Evolutionary conservation across 495 filamentous ascomycete species (phyloP), one percentile per base, ranked within the genome.

Genomic region (Penicillium bialowiezense): DNA sequence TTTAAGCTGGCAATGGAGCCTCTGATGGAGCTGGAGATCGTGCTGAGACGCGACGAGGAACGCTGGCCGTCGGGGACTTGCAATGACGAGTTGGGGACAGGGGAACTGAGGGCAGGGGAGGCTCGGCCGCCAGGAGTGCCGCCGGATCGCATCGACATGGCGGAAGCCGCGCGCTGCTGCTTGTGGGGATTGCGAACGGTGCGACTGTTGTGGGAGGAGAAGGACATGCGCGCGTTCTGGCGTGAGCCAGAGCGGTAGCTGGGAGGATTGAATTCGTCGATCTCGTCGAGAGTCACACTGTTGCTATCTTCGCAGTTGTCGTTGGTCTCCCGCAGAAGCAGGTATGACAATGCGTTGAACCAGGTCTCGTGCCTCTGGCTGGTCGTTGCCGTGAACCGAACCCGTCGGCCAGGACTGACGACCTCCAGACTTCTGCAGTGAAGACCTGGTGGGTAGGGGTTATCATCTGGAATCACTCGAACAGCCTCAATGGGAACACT

Each of bases 311-410:
- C 75, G 34, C 72, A 72, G 24, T 72, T 71, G 26, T 86, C 80
- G 36, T 81, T 67, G 18, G 76, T 74, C 12, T 87, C 88, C 33
- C 90, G 83, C 17, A 95, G 70, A 23, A 97, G 78, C 10, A 98
- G 81, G 61, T 98, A 98, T 3, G 90, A 95, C 31, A 98, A 77
- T 5, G 93, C 91, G 62, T 97, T 97, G 79, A 93, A 97, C 93
- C 93, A 98, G 4, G 91, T 97, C 67, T 97, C 93, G 55, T 98
- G 93, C 44, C 93, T 78, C 59, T 96, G 90, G 14, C 89, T 86
- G 7, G 93, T 98, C 23, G 88, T 84, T 44, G 95, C 95, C 15
- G 93, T 98, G 58, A 97, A 92, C 59, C 96, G 88, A 63, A 98
- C 78, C 10, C 82, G 81, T 48, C 93, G 83, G 31, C 91, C 89